Evolutionary conservation across 768 basidiomycete species (phyloP), one percentile per base, ranked within the genome.

Genomic region (Mycena rosella): DNA sequence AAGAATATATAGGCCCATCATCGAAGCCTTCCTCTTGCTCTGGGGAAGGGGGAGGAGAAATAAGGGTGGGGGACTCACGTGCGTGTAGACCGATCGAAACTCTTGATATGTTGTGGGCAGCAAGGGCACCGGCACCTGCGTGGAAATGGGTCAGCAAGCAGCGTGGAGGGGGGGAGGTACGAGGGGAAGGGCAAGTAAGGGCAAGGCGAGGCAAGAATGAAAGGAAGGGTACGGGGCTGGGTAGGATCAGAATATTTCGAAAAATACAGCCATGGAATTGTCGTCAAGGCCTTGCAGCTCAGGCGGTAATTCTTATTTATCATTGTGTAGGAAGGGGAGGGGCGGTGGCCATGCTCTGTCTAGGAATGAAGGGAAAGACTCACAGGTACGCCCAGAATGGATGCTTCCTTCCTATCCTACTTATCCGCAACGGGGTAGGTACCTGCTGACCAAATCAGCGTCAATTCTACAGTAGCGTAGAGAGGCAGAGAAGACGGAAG

Each of bases 301-400:
- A 89, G 92, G 91, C 92, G 92, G 92, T 94, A 94, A 93, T 84
- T 94, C 92, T 92, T 89, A 51, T 86, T 81, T 84, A 89, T 44
- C 42, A 22, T 44, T 20, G 42, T n/a, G 42, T 20, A 11, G 42
- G 42, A 44, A 20, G n/a, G 42, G 42, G 42, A 5, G n/a, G 42
- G 42, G 42, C 5, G 40, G 40, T 8, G 18, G 40, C 8, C 7
- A 5, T 6, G 40, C n/a, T n/a, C n/a, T n/a, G n/a, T n/a, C n/a
- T 8, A 42, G 11, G 40, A 15, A 17, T 42, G 40, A 5, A 42
- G 7, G 14, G 18, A 14, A 15, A 36, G 8, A 36, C 34, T 36
- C 34, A 36, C 34, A 8, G 34, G n/a, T 36, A 36, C 34, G 17
- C 4, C 17, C 38, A 18, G 10, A 4, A 36, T 15, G 14, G n/a